Conservation (phyloP, 768 basidiomycete genomes). For the Leucosporidium yakuticum region DNA sequence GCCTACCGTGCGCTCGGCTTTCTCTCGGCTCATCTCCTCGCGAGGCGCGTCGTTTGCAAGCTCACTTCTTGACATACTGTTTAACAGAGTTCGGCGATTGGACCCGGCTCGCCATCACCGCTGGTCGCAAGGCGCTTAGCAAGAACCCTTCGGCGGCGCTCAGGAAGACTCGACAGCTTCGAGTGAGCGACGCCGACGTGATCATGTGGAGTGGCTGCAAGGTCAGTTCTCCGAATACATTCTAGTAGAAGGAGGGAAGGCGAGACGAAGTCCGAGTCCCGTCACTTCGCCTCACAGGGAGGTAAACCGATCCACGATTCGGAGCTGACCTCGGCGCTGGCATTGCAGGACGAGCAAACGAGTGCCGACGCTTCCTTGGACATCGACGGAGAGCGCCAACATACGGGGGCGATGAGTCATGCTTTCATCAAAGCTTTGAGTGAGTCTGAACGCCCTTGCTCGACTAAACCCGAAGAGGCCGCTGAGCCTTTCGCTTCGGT, state of each 20-base stretch:
- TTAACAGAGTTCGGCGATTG: constrained; percentile 73
- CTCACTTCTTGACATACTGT: constrained; percentile 68
- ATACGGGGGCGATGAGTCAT: constrained; percentile 51
- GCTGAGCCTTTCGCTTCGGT: not conserved
- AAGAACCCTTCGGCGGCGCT: constrained; percentile 54
- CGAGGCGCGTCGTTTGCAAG: constrained; percentile 71
- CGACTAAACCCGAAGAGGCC: not conserved
- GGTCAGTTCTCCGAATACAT: not conserved
- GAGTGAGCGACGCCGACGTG: constrained; percentile 76
- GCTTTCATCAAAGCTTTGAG: constrained; percentile 24
- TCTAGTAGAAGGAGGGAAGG: too few species aligned
- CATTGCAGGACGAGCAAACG: constrained; percentile 48
- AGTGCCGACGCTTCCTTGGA: constrained; percentile 48
- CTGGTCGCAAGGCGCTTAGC: constrained; percentile 67
- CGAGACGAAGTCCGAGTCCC: too few species aligned
- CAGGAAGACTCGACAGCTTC: constrained; percentile 53
- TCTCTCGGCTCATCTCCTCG: constrained; percentile 64
- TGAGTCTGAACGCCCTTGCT: not conserved
- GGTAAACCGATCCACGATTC: too few species aligned
- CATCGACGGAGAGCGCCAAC: constrained; percentile 40
- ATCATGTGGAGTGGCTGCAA: constrained; percentile 47
- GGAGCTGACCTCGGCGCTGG: constrained; percentile 40
- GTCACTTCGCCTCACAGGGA: too few species aligned
- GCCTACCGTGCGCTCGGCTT: not conserved
- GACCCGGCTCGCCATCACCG: constrained; percentile 54